phyloP scores from a whole-genome alignment of 2,329 filamentous ascomycete species.

The Stagonosporopsis cucurbitacearum region DNA sequence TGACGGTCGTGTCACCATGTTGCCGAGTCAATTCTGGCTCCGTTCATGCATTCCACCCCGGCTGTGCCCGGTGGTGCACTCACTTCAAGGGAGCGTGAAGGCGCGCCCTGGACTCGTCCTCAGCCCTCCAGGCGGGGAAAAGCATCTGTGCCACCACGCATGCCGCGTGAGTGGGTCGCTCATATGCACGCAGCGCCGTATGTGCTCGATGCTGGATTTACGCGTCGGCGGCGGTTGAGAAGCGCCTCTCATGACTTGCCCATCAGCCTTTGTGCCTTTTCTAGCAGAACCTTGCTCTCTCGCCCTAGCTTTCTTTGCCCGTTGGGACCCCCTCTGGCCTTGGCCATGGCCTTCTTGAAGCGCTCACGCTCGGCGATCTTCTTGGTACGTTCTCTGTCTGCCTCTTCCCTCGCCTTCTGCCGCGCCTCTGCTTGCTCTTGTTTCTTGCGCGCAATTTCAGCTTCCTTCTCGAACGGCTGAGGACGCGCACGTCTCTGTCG shows the following conservation, averaged over 20 bases:
- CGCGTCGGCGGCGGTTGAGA: background rate
- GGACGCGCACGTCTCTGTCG: constrained; percentile 37
- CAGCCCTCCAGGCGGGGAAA: background rate
- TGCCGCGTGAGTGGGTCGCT: background rate
- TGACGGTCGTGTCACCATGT: constrained; percentile 14
- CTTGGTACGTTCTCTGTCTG: constrained; percentile 63
- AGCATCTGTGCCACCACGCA: background rate
- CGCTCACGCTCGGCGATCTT: constrained; percentile 70
- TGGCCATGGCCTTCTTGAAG: constrained; percentile 70
- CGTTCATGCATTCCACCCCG: constrained; percentile 3
- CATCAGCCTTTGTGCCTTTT: constrained; percentile 78
- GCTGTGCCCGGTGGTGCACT: background rate
- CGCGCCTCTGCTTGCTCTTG: constrained; percentile 70
- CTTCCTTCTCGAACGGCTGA: constrained; percentile 53
- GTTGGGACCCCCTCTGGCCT: constrained; percentile 67
- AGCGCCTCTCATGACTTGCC: constrained; percentile 32
- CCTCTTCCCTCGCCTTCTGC: constrained; percentile 65
- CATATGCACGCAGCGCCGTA: background rate
- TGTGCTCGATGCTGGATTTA: background rate
- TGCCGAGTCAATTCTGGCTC: constrained; percentile 2
- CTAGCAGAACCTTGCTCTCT: constrained; percentile 78
- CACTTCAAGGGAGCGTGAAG: constrained; percentile 1
- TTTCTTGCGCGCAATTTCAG: constrained; percentile 56
- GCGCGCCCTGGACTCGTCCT: background rate
- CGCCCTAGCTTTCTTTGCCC: constrained; percentile 81